Evolutionary conservation across 2,329 filamentous ascomycete species (phyloP), one percentile per base, ranked within the genome.

Genomic region (Sarocladium kiliense): DNA sequence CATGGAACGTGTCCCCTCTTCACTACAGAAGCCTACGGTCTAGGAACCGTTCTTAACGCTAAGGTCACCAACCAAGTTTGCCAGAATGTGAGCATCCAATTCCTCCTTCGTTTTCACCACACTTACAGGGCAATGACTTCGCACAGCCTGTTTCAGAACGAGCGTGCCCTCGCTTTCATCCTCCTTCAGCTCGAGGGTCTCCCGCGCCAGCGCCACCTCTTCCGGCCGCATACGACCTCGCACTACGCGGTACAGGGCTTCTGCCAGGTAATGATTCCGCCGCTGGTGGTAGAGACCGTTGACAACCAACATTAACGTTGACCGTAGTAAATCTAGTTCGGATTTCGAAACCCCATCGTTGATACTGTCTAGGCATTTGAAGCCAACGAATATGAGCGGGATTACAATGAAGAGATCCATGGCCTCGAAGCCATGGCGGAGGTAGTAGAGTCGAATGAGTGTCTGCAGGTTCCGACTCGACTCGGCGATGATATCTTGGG

Each of bases 161-260:
- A 51, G 54, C 0, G 60, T 63, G 9, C 47, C 57, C 0, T 66
- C 58, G 11, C 57, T 49, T 32, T 62, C 61, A 0, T 57, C 60
- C 2, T 61, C 59, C 11, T 64, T 58, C 2, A 63, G 19, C 1
- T 53, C 54, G 55, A 65, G 59, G 0, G 58, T 58, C 1, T 41
- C 55, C 44, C 54, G 57, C 2, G 65, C 25, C 1, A 68, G 53
- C 0, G 50, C 18, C 1, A 61, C 41, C n/a, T 68, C 67, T n/a
- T 63, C 54, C 0, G 58, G 57, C 0, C 65, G 59, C 70, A 72
- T 73, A 5, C 62, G 63, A 1, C 68, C 68, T 2, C 65, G 60
- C 14, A 72, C 59, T 1, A 72, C 65, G 0, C 62, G 62, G 54
- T 68, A 72, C 0, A 72, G 58, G 0, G 65, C 65, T 36, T 68